These are phyloP conservation scores for Tolypocladium tundrense DNA, from an alignment of 2,329 filamentous ascomycete species.

Conservation along the genomic window DNA sequence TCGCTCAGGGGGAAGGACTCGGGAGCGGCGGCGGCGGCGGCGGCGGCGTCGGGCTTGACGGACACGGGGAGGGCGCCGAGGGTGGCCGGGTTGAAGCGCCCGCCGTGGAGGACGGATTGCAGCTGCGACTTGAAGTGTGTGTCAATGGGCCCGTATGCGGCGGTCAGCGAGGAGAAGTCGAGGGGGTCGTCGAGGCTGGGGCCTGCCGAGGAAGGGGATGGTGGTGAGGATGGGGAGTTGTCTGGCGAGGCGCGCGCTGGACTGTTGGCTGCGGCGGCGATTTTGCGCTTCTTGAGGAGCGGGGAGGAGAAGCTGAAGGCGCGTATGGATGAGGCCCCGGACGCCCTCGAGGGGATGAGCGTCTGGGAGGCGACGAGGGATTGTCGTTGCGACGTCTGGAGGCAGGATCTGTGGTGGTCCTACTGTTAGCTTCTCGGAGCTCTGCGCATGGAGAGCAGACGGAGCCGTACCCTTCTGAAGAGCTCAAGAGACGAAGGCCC, in stretches of 20 bases:
- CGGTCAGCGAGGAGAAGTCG: conserved; percentile 37
- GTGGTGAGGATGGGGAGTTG: conserved; percentile 8
- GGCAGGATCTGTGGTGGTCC: background rate
- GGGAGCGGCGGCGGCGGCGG: background rate
- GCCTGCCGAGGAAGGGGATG: conserved; percentile 10
- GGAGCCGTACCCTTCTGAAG: conserved; percentile 10
- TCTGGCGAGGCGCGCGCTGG: conserved; percentile 10
- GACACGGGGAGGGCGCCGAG: conserved; percentile 35
- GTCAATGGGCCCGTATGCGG: conserved; percentile 30
- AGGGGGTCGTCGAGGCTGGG: conserved; percentile 33
- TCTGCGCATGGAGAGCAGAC: no score
- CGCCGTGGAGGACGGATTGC: conserved; percentile 29
- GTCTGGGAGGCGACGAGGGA: background rate
- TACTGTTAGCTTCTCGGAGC: background rate
- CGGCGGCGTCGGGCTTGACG: conserved; percentile 17
- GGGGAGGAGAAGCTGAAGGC: conserved; percentile 18
- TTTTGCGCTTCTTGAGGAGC: conserved; percentile 29
- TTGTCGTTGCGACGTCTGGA: background rate
- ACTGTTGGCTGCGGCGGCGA: conserved; percentile 18
- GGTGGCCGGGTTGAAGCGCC: conserved; percentile 40
- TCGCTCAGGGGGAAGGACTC: conserved; percentile 39
- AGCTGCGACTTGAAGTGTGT: conserved; percentile 33
- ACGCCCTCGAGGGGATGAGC: background rate
- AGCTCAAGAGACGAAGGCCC: conserved; percentile 12
- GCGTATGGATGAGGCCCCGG: conserved; percentile 3